These are phyloP conservation scores for Pittosporum tobira DNA, from an alignment of 129 eudicot genomes.

Conservation along the genomic window DNA sequence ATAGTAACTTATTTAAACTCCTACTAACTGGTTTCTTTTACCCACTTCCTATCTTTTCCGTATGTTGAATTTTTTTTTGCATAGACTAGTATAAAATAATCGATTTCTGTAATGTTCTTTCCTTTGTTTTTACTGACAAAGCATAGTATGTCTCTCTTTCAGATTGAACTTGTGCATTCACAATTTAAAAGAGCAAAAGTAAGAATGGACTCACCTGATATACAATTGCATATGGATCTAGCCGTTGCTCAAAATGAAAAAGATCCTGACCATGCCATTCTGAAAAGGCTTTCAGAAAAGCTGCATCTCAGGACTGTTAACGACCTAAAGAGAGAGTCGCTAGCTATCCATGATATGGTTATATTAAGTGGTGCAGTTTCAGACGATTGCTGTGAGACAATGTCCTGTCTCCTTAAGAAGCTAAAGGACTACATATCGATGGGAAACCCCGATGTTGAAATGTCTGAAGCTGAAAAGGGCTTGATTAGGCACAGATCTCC, in stretches of 20 bases:
- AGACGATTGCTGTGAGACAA: conserved; percentile 60
- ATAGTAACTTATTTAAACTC: too few species aligned
- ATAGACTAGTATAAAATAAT: background rate
- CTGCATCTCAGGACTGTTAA: conserved; percentile 56
- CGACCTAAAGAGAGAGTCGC: conserved; percentile 68
- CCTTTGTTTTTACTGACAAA: background rate
- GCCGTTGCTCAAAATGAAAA: conserved; percentile 47
- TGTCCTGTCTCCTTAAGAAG: conserved; percentile 58
- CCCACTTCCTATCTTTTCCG: too few species aligned
- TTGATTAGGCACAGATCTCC: conserved; percentile 86
- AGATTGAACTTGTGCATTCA: conserved; percentile 78
- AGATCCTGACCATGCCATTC: conserved; percentile 43
- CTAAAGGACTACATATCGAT: conserved; percentile 56
- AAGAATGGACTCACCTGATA: conserved; percentile 67
- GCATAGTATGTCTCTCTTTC: background rate
- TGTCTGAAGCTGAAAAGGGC: conserved; percentile 46
- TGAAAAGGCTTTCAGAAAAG: conserved; percentile 68
- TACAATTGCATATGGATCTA: conserved; percentile 55
- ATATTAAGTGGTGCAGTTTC: conserved; percentile 46
- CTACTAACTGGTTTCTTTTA: too few species aligned
- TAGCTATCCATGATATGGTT: conserved; percentile 70
- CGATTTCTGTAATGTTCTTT: background rate
- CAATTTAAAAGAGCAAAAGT: conserved; percentile 84
- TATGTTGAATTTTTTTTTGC: too few species aligned
- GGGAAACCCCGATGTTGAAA: conserved; percentile 41